Conservation (phyloP, 352 stramenopile genomes). For the Phytophthora sp. region DNA sequence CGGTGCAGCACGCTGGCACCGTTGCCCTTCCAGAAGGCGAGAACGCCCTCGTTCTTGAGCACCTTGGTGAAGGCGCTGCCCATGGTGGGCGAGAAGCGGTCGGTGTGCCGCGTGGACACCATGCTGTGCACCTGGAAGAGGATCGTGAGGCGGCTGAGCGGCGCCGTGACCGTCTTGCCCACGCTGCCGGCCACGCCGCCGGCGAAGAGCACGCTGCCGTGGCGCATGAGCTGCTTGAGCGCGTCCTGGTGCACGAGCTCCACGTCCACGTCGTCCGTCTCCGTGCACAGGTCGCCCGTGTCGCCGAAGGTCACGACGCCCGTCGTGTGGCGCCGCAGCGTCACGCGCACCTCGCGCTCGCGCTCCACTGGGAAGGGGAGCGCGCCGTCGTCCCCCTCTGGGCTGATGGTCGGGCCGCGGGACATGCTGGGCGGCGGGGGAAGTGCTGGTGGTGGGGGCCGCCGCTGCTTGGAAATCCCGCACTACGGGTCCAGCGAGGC, state of each 20-base stretch:
- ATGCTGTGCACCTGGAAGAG: conserved; percentile 97
- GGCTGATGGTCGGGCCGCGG: conserved; percentile 32
- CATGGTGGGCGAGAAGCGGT: conserved; percentile 81
- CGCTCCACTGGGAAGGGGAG: conserved; percentile 18
- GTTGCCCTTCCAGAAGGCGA: conserved; percentile 96
- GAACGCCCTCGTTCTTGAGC: conserved; percentile 91
- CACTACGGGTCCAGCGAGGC: background rate
- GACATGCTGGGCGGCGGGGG: conserved; percentile 18
- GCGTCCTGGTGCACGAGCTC: conserved; percentile 71
- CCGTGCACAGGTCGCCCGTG: conserved; percentile 72
- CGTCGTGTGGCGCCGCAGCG: conserved; percentile 78
- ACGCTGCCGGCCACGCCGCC: conserved; percentile 95
- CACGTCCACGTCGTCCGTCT: conserved; percentile 85
- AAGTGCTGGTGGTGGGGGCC: background rate
- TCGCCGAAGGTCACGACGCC: conserved; percentile 85
- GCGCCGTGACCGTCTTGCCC: conserved; percentile 96
- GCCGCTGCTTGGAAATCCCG: background rate
- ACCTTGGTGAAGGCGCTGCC: conserved; percentile 89
- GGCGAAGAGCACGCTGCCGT: conserved; percentile 82
- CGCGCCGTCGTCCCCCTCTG: conserved; percentile 12
- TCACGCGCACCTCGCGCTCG: conserved; percentile 47
- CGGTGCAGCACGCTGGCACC: conserved; percentile 95
- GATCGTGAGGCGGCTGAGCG: conserved; percentile 95
- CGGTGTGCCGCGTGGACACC: conserved; percentile 89
- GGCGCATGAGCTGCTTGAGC: conserved; percentile 74